Conservation (phyloP, 2,329 filamentous ascomycete species). For the Talaromyces amestolkiae region DNA sequence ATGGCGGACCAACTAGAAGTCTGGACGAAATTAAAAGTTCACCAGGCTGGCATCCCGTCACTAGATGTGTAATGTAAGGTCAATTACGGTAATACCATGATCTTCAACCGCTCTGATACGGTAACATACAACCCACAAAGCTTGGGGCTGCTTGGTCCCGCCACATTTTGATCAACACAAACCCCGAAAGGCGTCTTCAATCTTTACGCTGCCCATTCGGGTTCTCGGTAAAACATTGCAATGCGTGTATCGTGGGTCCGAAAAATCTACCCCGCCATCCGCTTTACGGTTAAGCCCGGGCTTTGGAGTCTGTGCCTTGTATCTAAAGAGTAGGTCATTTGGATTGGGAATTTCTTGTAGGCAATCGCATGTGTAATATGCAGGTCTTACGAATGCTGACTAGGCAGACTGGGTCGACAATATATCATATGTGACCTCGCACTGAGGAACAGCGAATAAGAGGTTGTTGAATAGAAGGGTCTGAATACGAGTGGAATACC, state of each 20-base stretch:
- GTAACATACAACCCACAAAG: not conserved
- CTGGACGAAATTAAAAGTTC: not conserved
- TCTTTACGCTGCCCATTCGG: not conserved
- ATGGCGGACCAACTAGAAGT: not conserved
- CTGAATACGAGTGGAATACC: not conserved
- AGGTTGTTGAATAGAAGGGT: not conserved
- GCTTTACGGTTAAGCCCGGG: not conserved
- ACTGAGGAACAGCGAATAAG: not conserved
- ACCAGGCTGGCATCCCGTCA: not conserved
- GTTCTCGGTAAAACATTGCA: constrained; percentile 5
- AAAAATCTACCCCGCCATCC: constrained; percentile 3
- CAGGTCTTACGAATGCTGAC: not conserved
- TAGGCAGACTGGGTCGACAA: not conserved
- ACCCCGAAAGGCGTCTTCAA: not conserved
- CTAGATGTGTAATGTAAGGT: not conserved
- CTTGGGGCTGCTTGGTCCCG: not conserved
- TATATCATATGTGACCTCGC: not conserved
- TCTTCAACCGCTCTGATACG: not conserved
- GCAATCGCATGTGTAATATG: not conserved
- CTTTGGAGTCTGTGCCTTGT: not conserved
- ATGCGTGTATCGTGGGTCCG: not conserved
- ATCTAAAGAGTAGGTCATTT: not conserved
- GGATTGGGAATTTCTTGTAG: not conserved
- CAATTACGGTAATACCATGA: not conserved
- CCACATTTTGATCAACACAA: not conserved